Conservation (phyloP, 2,329 filamentous ascomycete genomes). For the Neopestalotiopsis rosae region DNA sequence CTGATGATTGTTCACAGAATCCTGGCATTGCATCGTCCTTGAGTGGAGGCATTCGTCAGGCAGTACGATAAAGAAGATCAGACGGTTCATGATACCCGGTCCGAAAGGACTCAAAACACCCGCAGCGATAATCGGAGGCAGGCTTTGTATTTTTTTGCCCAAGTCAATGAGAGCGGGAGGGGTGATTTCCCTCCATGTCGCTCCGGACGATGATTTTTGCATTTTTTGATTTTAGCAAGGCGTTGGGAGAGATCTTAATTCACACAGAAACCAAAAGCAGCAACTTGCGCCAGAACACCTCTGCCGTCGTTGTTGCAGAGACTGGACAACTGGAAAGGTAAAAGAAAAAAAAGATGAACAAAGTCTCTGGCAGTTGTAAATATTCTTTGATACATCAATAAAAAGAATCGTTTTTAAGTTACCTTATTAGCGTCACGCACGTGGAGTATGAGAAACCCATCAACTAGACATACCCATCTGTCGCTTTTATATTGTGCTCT, state of each 20-base stretch:
- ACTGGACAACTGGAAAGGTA: not conserved
- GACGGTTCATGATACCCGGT: constrained; percentile 47
- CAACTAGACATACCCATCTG: too few relatives aligned
- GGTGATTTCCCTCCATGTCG: constrained; percentile 7
- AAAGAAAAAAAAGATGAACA: not conserved
- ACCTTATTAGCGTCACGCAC: not conserved
- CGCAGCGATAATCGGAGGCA: constrained; percentile 22
- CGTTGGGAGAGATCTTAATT: constrained; percentile 22
- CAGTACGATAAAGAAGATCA: constrained; percentile 60
- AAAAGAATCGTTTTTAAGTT: constrained; percentile 15
- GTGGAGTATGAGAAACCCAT: too few relatives aligned
- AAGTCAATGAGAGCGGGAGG: not conserved
- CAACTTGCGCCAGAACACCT: constrained; percentile 19
- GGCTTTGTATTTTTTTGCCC: constrained; percentile 27
- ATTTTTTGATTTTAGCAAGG: constrained; percentile 24
- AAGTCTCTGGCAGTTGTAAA: constrained; percentile 18
- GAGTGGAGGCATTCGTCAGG: constrained; percentile 50
- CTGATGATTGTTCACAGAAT: constrained; percentile 52
- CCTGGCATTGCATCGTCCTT: constrained; percentile 49
- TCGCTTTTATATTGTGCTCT: too few relatives aligned
- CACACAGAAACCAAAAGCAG: constrained; percentile 19
- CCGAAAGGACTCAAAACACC: constrained; percentile 22
- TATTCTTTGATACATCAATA: constrained; percentile 21
- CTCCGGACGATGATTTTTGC: constrained; percentile 16
- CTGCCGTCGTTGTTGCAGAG: not conserved